phyloP scores from a whole-genome alignment of 495 filamentous ascomycete genomes.

The Neurospora sp. region DNA sequence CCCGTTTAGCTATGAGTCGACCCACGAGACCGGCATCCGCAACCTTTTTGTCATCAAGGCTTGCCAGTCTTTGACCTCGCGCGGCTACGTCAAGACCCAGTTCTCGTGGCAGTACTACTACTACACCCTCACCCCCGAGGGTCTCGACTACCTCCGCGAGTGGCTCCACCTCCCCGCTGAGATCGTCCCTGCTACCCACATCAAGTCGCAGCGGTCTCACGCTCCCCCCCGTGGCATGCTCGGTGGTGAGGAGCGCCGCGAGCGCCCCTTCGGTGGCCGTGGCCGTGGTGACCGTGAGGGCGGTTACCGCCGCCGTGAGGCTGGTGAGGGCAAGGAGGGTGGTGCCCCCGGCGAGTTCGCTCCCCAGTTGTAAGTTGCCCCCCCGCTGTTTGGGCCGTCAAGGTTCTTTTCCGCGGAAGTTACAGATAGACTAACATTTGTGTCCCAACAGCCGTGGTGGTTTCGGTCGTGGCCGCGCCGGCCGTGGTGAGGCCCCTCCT shows the following conservation, averaged over 20 bases:
- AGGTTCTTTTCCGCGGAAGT: not conserved
- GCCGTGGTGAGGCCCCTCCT: constrained; percentile 63
- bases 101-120: constrained; percentile 99
- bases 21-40: constrained; percentile 54
- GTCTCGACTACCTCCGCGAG: constrained; percentile 99
- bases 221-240: constrained; percentile 97
- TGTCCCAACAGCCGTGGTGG: constrained; percentile 61
- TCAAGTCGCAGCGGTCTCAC: constrained; percentile 99
- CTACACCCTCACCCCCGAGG: constrained; percentile 98
- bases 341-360: constrained; percentile 90
- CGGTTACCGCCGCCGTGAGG: constrained; percentile 82
- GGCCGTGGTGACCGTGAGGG: constrained; percentile 75
- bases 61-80: constrained; percentile 91
- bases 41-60: constrained; percentile 99
- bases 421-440: constrained; percentile 16
- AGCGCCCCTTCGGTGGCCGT: constrained; percentile 54
- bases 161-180: constrained; percentile 99
- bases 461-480: constrained; percentile 80
- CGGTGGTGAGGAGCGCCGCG: constrained; percentile 78
- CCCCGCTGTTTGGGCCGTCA: not conserved
- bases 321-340: constrained; percentile 80
- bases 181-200: constrained; percentile 98
- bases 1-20: constrained; percentile 24
- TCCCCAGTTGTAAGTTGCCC: constrained; percentile 66
- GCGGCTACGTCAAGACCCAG: constrained; percentile 97